Evolutionary conservation across 2,329 filamentous ascomycete species (phyloP).

Genomic region (Fusarium illudens): DNA sequence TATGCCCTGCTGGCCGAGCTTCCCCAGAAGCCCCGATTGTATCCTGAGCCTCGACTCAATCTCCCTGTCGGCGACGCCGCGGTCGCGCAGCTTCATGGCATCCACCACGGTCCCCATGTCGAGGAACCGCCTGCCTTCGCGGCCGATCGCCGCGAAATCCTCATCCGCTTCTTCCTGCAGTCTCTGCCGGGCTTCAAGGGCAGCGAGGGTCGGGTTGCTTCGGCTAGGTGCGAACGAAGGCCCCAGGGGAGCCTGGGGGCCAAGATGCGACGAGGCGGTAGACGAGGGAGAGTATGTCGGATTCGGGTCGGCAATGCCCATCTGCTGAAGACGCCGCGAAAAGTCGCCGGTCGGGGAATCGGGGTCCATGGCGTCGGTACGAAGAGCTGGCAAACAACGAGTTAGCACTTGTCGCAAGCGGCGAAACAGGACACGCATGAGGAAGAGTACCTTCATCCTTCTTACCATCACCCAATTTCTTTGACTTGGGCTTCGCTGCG

Average conservation of each 20-base stretch:
- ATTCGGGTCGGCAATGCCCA: constrained; percentile 64
- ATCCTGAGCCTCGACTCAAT: constrained; percentile 60
- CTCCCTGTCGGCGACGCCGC: constrained; percentile 48
- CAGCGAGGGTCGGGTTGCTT: constrained; percentile 58
- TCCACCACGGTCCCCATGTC: constrained; percentile 58
- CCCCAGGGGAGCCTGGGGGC: constrained; percentile 29
- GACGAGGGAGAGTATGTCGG: constrained; percentile 64
- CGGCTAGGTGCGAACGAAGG: constrained; percentile 45
- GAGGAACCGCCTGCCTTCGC: constrained; percentile 54
- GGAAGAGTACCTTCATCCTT: constrained; percentile 34
- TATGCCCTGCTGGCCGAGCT: constrained; percentile 53
- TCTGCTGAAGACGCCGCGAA: constrained; percentile 60
- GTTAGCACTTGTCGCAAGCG: constrained; percentile 25
- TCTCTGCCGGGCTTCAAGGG: constrained; percentile 57
- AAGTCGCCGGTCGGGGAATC: constrained; percentile 55
- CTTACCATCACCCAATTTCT: constrained; percentile 16
- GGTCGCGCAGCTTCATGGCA: constrained; percentile 54
- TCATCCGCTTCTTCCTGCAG: constrained; percentile 55
- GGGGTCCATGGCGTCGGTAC: constrained; percentile 52
- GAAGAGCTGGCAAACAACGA: constrained; percentile 46
- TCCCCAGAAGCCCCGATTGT: constrained; percentile 54
- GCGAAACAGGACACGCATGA: not conserved
- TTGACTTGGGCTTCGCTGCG: constrained; percentile 11
- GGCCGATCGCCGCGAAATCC: constrained; percentile 55
- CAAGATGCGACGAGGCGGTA: constrained; percentile 46